A percentile compares a stretch with the other conserved stretches of the same genome.
Conservation (phyloP, 2,329 filamentous ascomycete species). For the Arthrobotrys entomopaga region DNA sequence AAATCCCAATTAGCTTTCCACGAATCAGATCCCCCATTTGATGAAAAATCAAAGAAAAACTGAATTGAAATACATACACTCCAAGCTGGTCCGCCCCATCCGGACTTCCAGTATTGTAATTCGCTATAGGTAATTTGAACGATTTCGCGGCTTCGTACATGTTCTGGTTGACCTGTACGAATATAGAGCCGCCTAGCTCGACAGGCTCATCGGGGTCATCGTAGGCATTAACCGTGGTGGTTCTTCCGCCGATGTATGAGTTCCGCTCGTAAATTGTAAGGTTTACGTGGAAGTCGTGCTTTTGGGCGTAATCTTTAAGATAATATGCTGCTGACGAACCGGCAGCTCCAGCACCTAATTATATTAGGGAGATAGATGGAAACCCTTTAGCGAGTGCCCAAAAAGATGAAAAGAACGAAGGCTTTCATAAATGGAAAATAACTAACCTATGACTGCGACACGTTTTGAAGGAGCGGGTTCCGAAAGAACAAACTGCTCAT, state of each 20-base stretch:
- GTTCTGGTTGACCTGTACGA: conserved; percentile 84
- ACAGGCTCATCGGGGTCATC: conserved; percentile 74
- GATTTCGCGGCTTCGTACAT: conserved; percentile 76
- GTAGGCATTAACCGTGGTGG: conserved; percentile 83
- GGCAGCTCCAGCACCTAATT: conserved; percentile 82
- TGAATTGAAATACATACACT: conserved; percentile 52
- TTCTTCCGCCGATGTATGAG: conserved; percentile 80
- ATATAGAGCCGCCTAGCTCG: conserved; percentile 92
- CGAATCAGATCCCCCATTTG: not conserved
- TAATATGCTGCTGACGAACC: conserved; percentile 89
- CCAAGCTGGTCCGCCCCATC: conserved; percentile 59
- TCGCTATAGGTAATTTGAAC: conserved; percentile 74
- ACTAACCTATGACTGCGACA: conserved; percentile 59
- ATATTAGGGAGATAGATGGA: not conserved
- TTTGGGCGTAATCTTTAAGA: conserved; percentile 75
- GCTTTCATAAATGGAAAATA: not conserved
- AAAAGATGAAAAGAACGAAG: conserved; percentile 17
- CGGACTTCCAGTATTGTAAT: conserved; percentile 64
- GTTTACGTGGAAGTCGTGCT: conserved; percentile 72
- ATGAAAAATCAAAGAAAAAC: not conserved
- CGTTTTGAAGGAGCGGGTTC: conserved; percentile 54
- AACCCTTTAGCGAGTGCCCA: too few relatives aligned
- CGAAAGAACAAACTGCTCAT: conserved; percentile 42
- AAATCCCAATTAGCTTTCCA: conserved; percentile 59
- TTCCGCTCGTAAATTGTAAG: conserved; percentile 89